Conservation (phyloP, 139 green algal species). For the Closterium sp. region DNA sequence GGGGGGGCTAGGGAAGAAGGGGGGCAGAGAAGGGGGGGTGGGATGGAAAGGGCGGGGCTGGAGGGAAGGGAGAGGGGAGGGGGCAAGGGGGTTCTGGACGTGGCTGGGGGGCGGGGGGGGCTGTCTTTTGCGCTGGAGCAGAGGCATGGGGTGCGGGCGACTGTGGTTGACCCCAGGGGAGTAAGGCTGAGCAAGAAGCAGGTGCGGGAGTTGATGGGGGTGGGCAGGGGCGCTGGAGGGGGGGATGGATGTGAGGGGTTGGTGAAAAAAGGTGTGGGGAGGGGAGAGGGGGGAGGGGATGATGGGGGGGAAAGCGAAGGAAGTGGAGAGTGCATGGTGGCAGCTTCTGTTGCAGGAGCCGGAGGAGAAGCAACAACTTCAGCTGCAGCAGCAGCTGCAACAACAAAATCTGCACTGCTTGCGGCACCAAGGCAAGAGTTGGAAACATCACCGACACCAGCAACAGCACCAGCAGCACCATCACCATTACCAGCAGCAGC, state of each 20-base stretch:
- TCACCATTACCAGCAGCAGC: background rate
- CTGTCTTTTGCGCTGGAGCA: conserved; percentile 64
- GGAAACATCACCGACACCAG: background rate
- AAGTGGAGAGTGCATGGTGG: background rate
- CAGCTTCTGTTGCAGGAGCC: background rate
- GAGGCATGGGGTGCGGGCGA: conserved; percentile 54
- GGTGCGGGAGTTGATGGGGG: background rate
- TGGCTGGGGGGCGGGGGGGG: conserved; percentile 62
- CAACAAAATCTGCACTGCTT: background rate
- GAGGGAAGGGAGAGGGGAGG: conserved; percentile 49
- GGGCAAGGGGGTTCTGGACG: conserved; percentile 65
- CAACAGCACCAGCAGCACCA: background rate
- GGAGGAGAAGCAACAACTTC: background rate
- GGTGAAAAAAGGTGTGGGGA: background rate
- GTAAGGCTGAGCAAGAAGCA: conserved; percentile 12
- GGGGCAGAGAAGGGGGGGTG: conserved; percentile 54
- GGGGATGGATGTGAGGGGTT: background rate
- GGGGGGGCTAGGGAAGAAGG: conserved; percentile 32
- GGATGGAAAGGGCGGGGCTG: conserved; percentile 44
- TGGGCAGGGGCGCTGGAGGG: background rate
- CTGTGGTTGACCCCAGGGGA: conserved; percentile 68
- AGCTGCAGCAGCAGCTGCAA: background rate
- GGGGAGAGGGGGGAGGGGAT: background rate
- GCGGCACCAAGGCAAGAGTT: background rate
- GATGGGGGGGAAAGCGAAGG: background rate